Base-by-base conservation (phyloP, 306 rosid genomes). In the Astragalus membranaceus region DNA sequence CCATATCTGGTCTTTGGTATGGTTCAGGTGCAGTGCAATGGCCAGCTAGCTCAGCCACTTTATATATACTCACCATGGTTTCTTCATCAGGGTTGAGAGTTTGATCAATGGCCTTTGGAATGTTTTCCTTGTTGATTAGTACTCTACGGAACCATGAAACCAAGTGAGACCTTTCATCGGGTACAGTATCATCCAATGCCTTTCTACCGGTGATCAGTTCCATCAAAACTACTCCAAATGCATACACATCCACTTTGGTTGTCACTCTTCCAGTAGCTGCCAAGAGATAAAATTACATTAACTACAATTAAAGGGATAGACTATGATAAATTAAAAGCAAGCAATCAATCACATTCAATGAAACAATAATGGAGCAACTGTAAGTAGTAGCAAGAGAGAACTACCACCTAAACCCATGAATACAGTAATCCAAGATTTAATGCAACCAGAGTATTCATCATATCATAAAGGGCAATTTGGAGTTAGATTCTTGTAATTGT, bases 201-300 rank as follows among this genome's bases (percentile, higher is more conserved):
- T 63, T 90, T 75, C 93, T 85, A 42, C 98, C 98, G 0, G 89
- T 90, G 57, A 93, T 72, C 49, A 93, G 49, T 64, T 93, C 96
- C 98, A 90, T 93, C 74, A 93, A 71, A 51, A 93, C 89, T 62
- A 93, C 97, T 42, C 98, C 97, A 43, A 86, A 93, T 32, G 97
- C 96, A 5, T 86, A 93, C 3, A 93, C 96, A 49, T 93, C 98
- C 43, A 93, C 98, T 82, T 93, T 93, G 15, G 97, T 93, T 3
- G 98, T 90, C 49, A 93, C 97, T 78, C 96, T 87, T 66, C 98
- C 98, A 0, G 97, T 93, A 5, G 98, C 98, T 93, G 83, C 66
- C 57, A 26, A 79, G 52, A 74, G 50, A 65, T 43, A 76, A 64
- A 42, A 11, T 16, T 11, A 29, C 42, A 58, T 57, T 71, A 41